These are phyloP conservation scores for Nematodospora anomalae DNA, from an alignment of 1,139 yeast species.

Conservation along the genomic window DNA sequence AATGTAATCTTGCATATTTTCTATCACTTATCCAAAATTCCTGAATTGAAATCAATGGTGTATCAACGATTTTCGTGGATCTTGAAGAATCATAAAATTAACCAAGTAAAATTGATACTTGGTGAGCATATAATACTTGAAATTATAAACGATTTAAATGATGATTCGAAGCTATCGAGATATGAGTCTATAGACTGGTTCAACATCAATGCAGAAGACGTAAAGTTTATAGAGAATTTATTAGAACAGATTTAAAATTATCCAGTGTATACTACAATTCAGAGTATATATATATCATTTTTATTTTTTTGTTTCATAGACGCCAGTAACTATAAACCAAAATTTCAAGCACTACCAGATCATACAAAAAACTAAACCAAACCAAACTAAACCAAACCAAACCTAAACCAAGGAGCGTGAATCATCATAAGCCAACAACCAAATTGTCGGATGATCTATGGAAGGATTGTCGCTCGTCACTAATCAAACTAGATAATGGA, in stretches of 20 bases:
- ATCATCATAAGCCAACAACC: conserved; percentile 23
- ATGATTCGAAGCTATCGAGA: conserved; percentile 6
- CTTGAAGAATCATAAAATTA: conserved; percentile 30
- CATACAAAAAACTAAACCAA: not conserved
- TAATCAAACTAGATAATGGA: conserved; percentile 18
- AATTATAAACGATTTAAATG: conserved; percentile 24
- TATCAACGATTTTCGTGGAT: conserved; percentile 28
- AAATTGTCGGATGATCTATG: conserved; percentile 33
- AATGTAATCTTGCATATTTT: conserved; percentile 37
- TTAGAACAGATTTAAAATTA: not conserved
- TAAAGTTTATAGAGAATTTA: conserved; percentile 5
- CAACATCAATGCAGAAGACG: conserved; percentile 9
- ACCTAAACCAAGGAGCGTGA: not conserved
- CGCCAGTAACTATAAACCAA: not conserved
- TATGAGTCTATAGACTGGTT: conserved; percentile 23
- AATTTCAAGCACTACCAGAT: too few relatives aligned
- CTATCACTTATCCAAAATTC: conserved; percentile 26
- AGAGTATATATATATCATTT: not conserved
- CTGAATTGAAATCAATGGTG: conserved; percentile 16
- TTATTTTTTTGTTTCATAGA: too few relatives aligned
- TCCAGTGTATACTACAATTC: not conserved
- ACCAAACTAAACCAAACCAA: not conserved
- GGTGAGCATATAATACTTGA: conserved; percentile 35
- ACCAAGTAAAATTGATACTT: conserved; percentile 28
- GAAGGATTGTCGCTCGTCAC: conserved; percentile 19